Base-by-base conservation (phyloP, 108 stramenopile genomes). In the Phaeodactylum tricornutum region DNA sequence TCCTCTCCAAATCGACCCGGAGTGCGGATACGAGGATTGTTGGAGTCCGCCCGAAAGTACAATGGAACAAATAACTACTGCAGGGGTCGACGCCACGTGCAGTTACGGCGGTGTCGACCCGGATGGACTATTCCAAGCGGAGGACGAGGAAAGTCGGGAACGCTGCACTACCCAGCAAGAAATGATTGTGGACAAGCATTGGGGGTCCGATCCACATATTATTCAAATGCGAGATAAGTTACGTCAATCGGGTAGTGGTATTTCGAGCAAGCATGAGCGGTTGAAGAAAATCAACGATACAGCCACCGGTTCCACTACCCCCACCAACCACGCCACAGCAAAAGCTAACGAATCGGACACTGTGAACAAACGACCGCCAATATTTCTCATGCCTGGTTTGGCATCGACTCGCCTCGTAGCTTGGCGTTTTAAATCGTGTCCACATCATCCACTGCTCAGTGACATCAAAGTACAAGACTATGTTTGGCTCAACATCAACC, bases 381-480 rank as follows among this genome's bases (percentile, higher is more conserved):
- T 91, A 23, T 86, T 91, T 54, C 67, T 91, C 15, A 20, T 91
- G 7, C 89, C 89, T 17, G 89, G 89, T 8, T 46, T 91, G 35
- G 89, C 89, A 45, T 74, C 82, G 1, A 84, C 89, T 21, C 67
- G 89, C 45, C 50, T 91, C 8, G 77, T 86, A 2, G 71, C 84
- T 14, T 91, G 89, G 89, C 78, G 66, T 53, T 64, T 72, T 38
- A 85, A 82, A 47, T 42, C 50, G n/a, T 91, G 84, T 61, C 53
- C 62, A 2, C 62, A 74, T 16, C 42, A 46, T 34, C 57, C 72
- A 20, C 59, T 84, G 17, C 36, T 66, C 34, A 63, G 64, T 1
- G 79, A 84, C 44, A 86, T 91, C 51, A 84, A 84, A 52, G 74
- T 91, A 35, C 72, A 84, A 45, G 89, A 91, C 57, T 76, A 81